Conservation (phyloP, 176 grass and related monocot species). For the Juncus effusus region DNA sequence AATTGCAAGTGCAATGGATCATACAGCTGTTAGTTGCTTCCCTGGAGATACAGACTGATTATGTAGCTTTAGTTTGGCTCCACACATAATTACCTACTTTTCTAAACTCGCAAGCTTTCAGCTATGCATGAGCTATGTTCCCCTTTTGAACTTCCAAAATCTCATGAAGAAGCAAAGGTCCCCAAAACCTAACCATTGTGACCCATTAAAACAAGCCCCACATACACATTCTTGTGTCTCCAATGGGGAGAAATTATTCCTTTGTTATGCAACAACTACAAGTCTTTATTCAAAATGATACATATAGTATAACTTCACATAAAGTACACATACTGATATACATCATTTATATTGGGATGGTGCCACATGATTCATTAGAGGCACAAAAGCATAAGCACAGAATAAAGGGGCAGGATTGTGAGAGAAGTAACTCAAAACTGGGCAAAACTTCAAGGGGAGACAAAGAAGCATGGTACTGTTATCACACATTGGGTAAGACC, state of each 20-base stretch:
- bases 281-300: conserved; percentile 1
- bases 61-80: conserved; percentile 37
- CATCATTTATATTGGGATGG: no score
- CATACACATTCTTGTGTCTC: conserved; percentile 18
- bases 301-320: no score
- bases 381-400: conserved; percentile 7
- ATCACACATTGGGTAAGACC: conserved; percentile 22
- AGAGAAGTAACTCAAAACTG: conserved; percentile 33
- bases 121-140: conserved; percentile 14
- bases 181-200: conserved; percentile 18
- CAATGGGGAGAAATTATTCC: conserved; percentile 17
- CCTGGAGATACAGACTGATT: conserved; percentile 20
- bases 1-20: conserved; percentile 9
- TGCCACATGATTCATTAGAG: neutral
- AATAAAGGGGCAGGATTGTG: conserved; percentile 37
- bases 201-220: neutral
- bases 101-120: conserved; percentile 35
- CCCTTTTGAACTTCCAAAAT: conserved; percentile 32
- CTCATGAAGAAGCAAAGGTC: conserved; percentile 25
- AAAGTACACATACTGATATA: no score
- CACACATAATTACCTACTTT: conserved; percentile 30
- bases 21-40: conserved; percentile 42
- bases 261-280: conserved; percentile 5
- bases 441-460: conserved; percentile 19
- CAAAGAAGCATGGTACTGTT: conserved; percentile 36